Evolutionary conservation across 108 stramenopile genomes (phyloP).

Genomic region (Fragilaria crotonensis): DNA sequence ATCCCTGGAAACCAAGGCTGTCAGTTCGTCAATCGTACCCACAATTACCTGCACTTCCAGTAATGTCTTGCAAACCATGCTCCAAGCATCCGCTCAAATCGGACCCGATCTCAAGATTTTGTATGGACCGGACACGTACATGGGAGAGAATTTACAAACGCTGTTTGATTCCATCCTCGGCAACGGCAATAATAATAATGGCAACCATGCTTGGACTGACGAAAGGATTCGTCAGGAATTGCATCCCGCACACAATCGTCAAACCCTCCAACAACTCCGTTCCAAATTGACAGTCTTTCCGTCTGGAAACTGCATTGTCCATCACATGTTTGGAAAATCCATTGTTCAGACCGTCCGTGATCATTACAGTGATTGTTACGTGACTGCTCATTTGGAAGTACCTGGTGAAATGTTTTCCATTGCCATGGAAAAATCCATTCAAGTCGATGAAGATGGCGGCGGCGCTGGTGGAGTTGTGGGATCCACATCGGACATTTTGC

Average conservation of each 20-base stretch:
- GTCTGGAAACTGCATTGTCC: constrained; percentile 89
- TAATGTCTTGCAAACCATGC: constrained; percentile 86
- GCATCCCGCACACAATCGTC: constrained; percentile 58
- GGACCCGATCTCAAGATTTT: constrained; percentile 52
- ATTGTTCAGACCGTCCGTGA: constrained; percentile 62
- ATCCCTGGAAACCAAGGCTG: constrained; percentile 88
- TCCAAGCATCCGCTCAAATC: constrained; percentile 85
- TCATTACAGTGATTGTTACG: constrained; percentile 71
- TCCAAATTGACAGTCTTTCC: constrained; percentile 71
- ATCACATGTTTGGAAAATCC: constrained; percentile 91
- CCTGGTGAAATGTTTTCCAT: constrained; percentile 97
- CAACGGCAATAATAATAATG: constrained; percentile 4
- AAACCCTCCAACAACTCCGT: constrained; percentile 38
- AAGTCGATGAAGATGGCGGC: too few relatives aligned
- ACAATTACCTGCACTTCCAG: constrained; percentile 92
- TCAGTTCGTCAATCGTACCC: constrained; percentile 67
- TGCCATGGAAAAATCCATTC: constrained; percentile 78
- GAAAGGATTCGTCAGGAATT: constrained; percentile 48
- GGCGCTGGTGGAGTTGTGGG: constrained; percentile 81
- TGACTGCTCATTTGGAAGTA: constrained; percentile 94
- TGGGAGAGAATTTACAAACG: constrained; percentile 85
- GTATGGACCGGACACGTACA: constrained; percentile 96
- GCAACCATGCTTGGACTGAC: constrained; percentile 45
- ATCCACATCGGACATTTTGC: constrained; percentile 87
- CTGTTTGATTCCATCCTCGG: constrained; percentile 49